Evolutionary conservation across 2,329 filamentous ascomycete species (phyloP), one percentile per base, ranked within the genome.

Genomic region (Ophiosphaerella herpotricha): DNA sequence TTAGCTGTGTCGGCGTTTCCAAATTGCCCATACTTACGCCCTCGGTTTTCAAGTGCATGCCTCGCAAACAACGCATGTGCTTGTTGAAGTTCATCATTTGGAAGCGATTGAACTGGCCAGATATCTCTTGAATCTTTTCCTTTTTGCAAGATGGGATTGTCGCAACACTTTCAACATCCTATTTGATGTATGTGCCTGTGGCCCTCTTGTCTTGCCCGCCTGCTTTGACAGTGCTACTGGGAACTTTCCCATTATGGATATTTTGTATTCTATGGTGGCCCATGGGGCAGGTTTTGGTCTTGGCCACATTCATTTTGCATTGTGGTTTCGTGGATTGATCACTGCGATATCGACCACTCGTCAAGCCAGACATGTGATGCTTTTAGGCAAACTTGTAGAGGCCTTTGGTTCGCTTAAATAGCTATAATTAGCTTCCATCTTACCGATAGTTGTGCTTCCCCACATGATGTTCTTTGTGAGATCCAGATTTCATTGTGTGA

Each of bases 11-110:
- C 14, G 9, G 1, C 12, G 18, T 13, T 26, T 21, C 3, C n/a
- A 9, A 14, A 11, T 41, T 14, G 12, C 9, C 5, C 0, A 1
- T 7, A 53, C 58, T 47, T 50, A 80, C 70, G 24, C 76, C 16
- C 16, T 18, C 16, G 3, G 16, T 18, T 18, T 18, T 18, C 16
- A 18, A 3, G 16, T 80, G 78, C 1, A 76, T 80, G 14, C 76
- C 73, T 35, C 57, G 46, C 2, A 65, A 35, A 46, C 58, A 62
- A 33, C 65, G 60, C 57, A 67, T 75, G 59, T 61, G 61, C 39
- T 72, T 68, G 45, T 79, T 78, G 52, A 71, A 79, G 47, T 76
- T 74, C 39, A 74, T 72, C 55, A 72, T 72, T 54, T 78, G 76
- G 23, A 78, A 77, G 5, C 66, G 62, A 52, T 78, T 79, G 65